A percentile compares a stretch with the other conserved stretches of the same genome.
These are phyloP conservation scores for Septoria linicola DNA, from an alignment of 2,329 filamentous ascomycete species.

Conservation along the genomic window DNA sequence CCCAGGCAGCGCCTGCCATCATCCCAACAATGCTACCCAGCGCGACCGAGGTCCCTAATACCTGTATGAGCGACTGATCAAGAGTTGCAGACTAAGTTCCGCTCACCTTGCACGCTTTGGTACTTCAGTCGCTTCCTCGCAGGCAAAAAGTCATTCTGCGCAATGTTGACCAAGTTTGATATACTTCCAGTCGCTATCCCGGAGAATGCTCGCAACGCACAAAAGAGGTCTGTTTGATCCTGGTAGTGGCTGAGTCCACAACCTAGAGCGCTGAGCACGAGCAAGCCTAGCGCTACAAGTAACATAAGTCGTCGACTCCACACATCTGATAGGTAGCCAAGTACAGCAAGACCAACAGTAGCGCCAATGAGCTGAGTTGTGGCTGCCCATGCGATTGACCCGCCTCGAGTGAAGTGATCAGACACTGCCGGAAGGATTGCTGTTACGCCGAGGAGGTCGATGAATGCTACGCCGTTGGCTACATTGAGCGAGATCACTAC, in stretches of 20 bases:
- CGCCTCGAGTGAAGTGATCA: slow-evolving; percentile 16
- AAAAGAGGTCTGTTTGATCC: slow-evolving; percentile 10
- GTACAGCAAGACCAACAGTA: slow-evolving; percentile 22
- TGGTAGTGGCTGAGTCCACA: slow-evolving; percentile 12
- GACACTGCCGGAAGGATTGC: slow-evolving; percentile 18
- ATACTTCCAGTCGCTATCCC: slow-evolving; percentile 27
- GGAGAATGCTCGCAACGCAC: slow-evolving; percentile 21
- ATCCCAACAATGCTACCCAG: slow-evolving; percentile 25
- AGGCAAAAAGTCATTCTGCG: slow-evolving; percentile 27
- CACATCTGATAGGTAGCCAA: slow-evolving; percentile 27
- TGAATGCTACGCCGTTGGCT: slow-evolving; percentile 17
- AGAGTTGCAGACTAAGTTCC: not conserved
- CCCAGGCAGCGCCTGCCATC: slow-evolving; percentile 24
- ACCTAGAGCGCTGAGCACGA: slow-evolving; percentile 14
- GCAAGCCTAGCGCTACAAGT: slow-evolving; percentile 12
- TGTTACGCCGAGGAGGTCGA: slow-evolving; percentile 21
- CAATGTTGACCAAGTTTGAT: slow-evolving; percentile 29
- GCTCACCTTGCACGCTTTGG: slow-evolving; percentile 29
- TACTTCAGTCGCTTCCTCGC: slow-evolving; percentile 19
- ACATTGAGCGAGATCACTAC: slow-evolving; percentile 16
- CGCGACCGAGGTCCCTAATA: slow-evolving; percentile 18
- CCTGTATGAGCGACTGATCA: not conserved
- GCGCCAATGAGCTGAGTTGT: slow-evolving; percentile 23
- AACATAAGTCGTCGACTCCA: slow-evolving; percentile 26
- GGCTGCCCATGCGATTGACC: slow-evolving; percentile 26